phyloP scores from a whole-genome alignment of 2,329 filamentous ascomycete species.

The Cladobotryum protrusum region DNA sequence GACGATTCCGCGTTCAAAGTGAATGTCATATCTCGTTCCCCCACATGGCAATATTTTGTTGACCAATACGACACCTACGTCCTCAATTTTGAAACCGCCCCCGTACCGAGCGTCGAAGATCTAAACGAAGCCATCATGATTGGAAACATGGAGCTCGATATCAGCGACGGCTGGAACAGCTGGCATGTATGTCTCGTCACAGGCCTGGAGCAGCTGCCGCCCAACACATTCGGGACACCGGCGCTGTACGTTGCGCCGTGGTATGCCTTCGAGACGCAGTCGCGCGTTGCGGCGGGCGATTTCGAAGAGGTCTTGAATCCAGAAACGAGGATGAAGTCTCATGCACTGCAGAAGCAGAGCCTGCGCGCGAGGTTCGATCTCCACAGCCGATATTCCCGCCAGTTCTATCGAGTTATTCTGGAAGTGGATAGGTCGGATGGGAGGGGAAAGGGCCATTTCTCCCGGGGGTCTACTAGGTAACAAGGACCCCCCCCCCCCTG shows the following conservation, averaged over 20 bases:
- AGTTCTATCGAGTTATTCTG: constrained; percentile 20
- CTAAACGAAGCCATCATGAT: constrained; percentile 17
- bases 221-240: constrained; percentile 22
- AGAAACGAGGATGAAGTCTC: not conserved
- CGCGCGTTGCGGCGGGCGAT: constrained; percentile 12
- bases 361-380: constrained; percentile 16
- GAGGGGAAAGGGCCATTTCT: not conserved
- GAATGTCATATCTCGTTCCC: constrained; percentile 20
- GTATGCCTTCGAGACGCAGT: constrained; percentile 22
- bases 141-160: constrained; percentile 19
- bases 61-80: constrained; percentile 18
- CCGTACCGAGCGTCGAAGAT: constrained; percentile 16
- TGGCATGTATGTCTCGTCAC: constrained; percentile 16
- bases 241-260: constrained; percentile 22
- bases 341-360: not conserved
- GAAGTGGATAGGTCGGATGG: constrained; percentile 2
- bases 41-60: constrained; percentile 21
- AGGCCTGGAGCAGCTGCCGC: constrained; percentile 20
- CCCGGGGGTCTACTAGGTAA: not conserved
- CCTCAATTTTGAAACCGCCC: constrained; percentile 20
- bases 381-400: constrained; percentile 20
- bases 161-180: constrained; percentile 5
- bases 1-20: constrained; percentile 6
- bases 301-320: constrained; percentile 13
- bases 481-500: not conserved